These are phyloP conservation scores for Anaeramoeba flamelloides DNA, from an alignment of 78 protist species.

Conservation along the genomic window DNA sequence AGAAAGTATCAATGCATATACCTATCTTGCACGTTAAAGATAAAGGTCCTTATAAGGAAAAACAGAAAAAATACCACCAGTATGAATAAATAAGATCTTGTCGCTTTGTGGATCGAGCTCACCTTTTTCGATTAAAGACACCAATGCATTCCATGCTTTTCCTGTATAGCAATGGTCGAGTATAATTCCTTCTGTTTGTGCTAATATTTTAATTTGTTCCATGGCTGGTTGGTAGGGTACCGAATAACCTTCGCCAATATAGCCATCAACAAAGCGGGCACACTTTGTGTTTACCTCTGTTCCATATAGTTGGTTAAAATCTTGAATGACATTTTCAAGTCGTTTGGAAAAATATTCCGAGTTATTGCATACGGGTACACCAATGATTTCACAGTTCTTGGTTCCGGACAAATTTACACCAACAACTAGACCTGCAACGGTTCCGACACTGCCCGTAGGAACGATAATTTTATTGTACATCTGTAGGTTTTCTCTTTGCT, in stretches of 20 bases:
- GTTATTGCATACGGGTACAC: background rate
- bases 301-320: background rate
- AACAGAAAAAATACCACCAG: background rate
- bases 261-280: background rate
- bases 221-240: background rate
- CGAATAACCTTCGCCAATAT: conserved; percentile 6
- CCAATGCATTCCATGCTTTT: conserved; percentile 3
- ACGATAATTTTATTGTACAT: background rate
- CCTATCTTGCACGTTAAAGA: no score
- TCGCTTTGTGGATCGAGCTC: background rate
- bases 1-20: no score
- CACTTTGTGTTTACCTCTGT: background rate
- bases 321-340: background rate
- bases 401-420: background rate
- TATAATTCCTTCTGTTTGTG: background rate
- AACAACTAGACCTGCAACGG: conserved; percentile 9
- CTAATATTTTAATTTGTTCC: background rate
- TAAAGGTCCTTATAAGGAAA: background rate
- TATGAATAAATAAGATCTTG: background rate
- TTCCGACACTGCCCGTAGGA: conserved; percentile 14
- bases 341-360: background rate
- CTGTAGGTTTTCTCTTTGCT: background rate
- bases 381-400: background rate
- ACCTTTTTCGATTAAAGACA: background rate
- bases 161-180: conserved; percentile 16